Evolutionary conservation across 495 filamentous ascomycete genomes (phyloP).

Genomic region (Paragyromitra xinjiangensis): DNA sequence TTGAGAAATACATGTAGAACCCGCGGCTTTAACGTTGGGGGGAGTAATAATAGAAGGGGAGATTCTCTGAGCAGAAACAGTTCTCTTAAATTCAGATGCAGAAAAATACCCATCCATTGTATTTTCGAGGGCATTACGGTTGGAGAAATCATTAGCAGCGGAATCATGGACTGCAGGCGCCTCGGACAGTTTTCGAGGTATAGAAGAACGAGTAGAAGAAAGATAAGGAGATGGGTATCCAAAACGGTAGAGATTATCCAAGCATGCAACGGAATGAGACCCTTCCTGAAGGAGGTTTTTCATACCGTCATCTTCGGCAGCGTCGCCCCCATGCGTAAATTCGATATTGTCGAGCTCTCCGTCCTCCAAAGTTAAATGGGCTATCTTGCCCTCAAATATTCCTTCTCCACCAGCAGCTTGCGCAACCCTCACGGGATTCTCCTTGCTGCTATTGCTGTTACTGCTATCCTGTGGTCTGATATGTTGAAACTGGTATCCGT

Average conservation of each 20-base stretch:
- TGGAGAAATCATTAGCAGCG: conserved; percentile 10
- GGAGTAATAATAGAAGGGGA: background rate
- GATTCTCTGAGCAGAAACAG: background rate
- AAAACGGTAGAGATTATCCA: conserved; percentile 17
- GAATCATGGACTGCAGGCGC: background rate
- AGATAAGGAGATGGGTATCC: conserved; percentile 15
- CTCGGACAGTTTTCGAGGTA: background rate
- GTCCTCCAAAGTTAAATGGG: conserved; percentile 54
- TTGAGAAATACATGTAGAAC: conserved; percentile 13
- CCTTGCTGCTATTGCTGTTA: conserved; percentile 14
- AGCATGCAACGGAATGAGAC: background rate
- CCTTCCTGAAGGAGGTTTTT: conserved; percentile 30
- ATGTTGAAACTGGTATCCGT: conserved; percentile 44
- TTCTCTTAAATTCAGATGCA: background rate
- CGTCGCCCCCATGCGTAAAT: conserved; percentile 1
- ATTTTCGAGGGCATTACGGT: conserved; percentile 15
- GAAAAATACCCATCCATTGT: conserved; percentile 21
- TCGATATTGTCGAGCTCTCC: conserved; percentile 21
- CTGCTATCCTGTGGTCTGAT: conserved; percentile 9
- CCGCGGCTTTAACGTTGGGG: background rate
- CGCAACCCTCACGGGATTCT: conserved; percentile 13
- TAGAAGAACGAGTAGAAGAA: background rate
- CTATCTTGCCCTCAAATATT: conserved; percentile 45
- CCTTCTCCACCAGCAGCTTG: conserved; percentile 31
- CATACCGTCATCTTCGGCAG: conserved; percentile 46